Evolutionary conservation across 805 yeast genomes (phyloP), one percentile per base, ranked within the genome.

Genomic region (Metschnikowia borealis): DNA sequence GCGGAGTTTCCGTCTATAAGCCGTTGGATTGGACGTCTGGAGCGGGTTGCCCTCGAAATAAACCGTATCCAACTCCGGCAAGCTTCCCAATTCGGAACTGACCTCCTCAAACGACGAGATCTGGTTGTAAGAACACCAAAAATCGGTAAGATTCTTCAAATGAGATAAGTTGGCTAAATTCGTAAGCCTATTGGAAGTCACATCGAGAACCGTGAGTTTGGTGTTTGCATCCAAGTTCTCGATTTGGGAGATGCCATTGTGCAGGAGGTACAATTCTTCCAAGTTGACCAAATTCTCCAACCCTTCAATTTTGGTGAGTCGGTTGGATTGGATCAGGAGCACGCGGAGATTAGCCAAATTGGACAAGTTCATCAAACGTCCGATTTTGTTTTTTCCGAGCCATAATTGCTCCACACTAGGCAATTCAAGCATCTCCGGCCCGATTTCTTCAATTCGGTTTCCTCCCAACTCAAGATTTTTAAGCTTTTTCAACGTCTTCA

Each of bases 11-110:
- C 94, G 81, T 61, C 97, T 78, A 65, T 94, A 94, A 46, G 90
- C 83, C 1, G 94, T 83, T n/a, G 82, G 82, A 57, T 86, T 85
- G 18, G 78, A 64, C 29, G 69, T 57, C 60, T 94, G 97, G 17
- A 94, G 65, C 3, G 98, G 98, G 63, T 92, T 92, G 7, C 94
- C 92, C 68, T 94, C 99, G 55, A 94, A 82, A 64, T 94, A 94
- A 5, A 94, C 96, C 0, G 96, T 89, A 46, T 89, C 96, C 47
- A 94, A 72, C 5, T 78, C 72, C 1, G 81, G 79, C 46, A 89
- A 70, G 37, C 71, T 70, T 13, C 83, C 81, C 52, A 94, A 75
- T 62, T 89, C 84, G 18, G 77, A 65, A 46, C 81, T 83, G 42
- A 94, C 70, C 46, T 89, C 84, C 33, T 83, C 82, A 66, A 87